These are phyloP conservation scores for Bruguiera parviflora DNA, from an alignment of 345 rosid genomes.

Conservation along the genomic window DNA sequence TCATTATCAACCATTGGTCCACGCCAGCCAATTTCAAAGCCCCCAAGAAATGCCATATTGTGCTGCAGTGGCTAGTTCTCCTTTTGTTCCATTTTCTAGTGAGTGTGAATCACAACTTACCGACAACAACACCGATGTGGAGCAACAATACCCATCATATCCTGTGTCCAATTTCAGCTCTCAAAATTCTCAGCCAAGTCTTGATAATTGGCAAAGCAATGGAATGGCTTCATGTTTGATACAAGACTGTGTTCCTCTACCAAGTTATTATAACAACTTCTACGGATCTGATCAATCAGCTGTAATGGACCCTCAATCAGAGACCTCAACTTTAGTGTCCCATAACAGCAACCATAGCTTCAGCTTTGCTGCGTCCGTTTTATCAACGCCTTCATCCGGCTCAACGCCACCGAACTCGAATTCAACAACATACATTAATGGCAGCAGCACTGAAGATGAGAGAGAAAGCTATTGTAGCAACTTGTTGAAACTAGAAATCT, in stretches of 20 bases:
- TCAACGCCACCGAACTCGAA: constrained; percentile 59
- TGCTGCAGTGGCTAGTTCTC: constrained; percentile 15
- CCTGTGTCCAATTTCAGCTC: constrained; percentile 9
- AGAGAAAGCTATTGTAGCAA: constrained; percentile 71
- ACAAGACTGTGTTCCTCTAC: constrained; percentile 23
- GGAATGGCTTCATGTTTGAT: constrained; percentile 27
- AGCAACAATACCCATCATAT: constrained; percentile 21
- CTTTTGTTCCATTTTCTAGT: constrained; percentile 27
- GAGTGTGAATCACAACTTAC: constrained; percentile 33
- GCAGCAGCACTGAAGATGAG: constrained; percentile 56
- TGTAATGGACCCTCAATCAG: constrained; percentile 39
- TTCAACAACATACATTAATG: constrained; percentile 53
- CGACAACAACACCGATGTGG: constrained; percentile 12
- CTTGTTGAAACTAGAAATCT: constrained; percentile 53
- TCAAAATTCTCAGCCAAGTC: neutral
- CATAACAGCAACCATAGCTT: constrained; percentile 34
- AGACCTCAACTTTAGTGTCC: constrained; percentile 28
- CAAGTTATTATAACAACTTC: neutral
- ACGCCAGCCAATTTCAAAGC: constrained; percentile 30
- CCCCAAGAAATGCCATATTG: constrained; percentile 37
- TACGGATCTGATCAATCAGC: constrained; percentile 9
- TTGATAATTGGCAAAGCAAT: constrained; percentile 5
- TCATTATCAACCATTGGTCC: constrained; percentile 21
- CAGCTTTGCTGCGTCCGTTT: constrained; percentile 41
- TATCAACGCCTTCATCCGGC: constrained; percentile 65